phyloP scores from a whole-genome alignment of 345 rosid genomes.

The Populus alba region DNA sequence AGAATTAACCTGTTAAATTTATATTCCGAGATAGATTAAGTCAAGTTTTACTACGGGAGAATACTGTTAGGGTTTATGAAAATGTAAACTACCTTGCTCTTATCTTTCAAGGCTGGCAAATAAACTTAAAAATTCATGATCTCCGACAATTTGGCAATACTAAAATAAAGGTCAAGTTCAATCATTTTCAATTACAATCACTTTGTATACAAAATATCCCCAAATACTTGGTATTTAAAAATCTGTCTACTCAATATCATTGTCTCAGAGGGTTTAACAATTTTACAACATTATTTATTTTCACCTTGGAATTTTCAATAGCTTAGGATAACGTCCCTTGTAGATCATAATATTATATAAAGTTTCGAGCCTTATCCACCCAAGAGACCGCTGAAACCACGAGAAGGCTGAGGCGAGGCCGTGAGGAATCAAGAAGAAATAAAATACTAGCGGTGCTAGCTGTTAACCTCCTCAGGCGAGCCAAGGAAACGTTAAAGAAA shows the following conservation, averaged over 20 bases:
- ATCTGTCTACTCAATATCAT: neutral
- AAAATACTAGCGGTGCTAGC: no score
- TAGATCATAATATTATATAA: neutral
- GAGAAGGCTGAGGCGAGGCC: neutral
- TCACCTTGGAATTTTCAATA: neutral
- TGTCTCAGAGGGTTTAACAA: neutral
- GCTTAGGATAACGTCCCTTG: neutral
- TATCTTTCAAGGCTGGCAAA: neutral
- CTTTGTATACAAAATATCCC: neutral
- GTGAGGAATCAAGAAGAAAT: neutral
- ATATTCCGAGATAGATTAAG: no score
- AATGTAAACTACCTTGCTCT: neutral
- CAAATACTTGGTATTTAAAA: neutral
- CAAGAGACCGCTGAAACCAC: neutral
- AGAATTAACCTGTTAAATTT: no score
- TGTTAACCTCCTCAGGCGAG: no score
- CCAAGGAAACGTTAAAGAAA: no score
- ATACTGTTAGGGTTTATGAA: no score
- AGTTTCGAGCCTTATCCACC: neutral
- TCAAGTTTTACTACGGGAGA: no score
- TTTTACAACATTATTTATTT: neutral
- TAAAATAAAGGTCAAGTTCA: conserved; percentile 12
- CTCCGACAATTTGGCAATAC: neutral
- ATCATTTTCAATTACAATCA: conserved; percentile 15
- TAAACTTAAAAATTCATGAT: neutral